Conservation (phyloP, 768 basidiomycete genomes). For the Lentinula boryana region DNA sequence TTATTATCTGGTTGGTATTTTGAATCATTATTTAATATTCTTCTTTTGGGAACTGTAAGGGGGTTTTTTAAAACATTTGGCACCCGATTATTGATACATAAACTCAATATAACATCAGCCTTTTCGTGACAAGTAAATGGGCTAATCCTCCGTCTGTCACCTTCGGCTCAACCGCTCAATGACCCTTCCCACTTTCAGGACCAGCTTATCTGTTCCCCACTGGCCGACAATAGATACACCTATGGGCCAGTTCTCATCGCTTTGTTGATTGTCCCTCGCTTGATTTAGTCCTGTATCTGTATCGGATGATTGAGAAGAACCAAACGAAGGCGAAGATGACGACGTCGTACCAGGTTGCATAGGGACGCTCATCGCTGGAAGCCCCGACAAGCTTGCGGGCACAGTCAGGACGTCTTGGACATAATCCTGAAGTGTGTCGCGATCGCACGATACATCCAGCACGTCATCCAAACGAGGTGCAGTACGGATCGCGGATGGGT, state of each 20-base stretch:
- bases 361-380: slow-evolving; percentile 80
- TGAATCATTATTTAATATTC: no score
- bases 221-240: slow-evolving; percentile 82
- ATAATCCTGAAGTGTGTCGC: slow-evolving; percentile 48
- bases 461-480: slow-evolving; percentile 53
- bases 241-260: slow-evolving; percentile 62
- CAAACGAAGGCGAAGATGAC: neutral
- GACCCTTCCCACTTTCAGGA: slow-evolving; percentile 46
- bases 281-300: neutral
- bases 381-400: slow-evolving; percentile 84
- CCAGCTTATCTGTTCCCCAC: slow-evolving; percentile 72
- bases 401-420: slow-evolving; percentile 91
- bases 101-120: no score
- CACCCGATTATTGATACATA: no score
- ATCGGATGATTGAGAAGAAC: neutral
- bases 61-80: no score
- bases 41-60: no score
- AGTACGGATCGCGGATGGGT: slow-evolving; percentile 82
- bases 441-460: slow-evolving; percentile 8
- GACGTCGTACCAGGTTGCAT: slow-evolving; percentile 34
- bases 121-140: no score
- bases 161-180: slow-evolving; percentile 17
- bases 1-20: no score
- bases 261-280: neutral
- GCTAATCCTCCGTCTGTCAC: neutral